Evolutionary conservation across 2,329 filamentous ascomycete species (phyloP), one percentile per base, ranked within the genome.

Genomic region (Pezicula neosporulosa): DNA sequence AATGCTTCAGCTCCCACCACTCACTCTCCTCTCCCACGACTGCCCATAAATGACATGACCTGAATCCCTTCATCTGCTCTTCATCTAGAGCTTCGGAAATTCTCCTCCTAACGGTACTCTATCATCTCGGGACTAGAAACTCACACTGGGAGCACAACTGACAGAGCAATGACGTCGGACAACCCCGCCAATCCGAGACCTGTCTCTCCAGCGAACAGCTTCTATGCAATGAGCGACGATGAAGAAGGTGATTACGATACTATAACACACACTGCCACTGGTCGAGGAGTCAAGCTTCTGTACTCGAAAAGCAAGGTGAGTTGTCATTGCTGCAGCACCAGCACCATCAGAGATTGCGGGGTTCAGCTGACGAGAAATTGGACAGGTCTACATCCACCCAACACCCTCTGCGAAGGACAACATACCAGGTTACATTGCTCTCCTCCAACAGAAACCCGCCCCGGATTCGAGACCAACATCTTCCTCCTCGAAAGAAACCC

Each of bases 221-320:
- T 93, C 76, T 97, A 96, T 76, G 93, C 93, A 65, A 78, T 97
- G 78, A 96, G 90, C 70, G 95, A 99, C 74, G 91, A 96, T 65
- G 92, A 96, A 57, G 94, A 97, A 71, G 89, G 87, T 60, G 94
- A 89, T 42, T 99, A 99, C 74, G 89, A 95, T 68, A 97, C 91
- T 16, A 90, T 99, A 64, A 87, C 90, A 4, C 89, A 95, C 65
- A 82, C 83, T 4, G 82, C 81, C 59, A 84, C 83, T 2, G 87
- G 89, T 0, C 83, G 83, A 58, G 94, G 93, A 2, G 94, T 99
- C 43, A 99, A 97, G 72, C 77, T 99, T 30, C 77, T 99, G 13
- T 97, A 88, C 64, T 93, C 91, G 18, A 99, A 99, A 75, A 97
- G 91, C 86, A 99, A 97, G 80, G 89, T 89, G 63, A 44, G 75